Base-by-base conservation (phyloP, 371 early-diverging fungal species). In the Rhizopus delemar region DNA sequence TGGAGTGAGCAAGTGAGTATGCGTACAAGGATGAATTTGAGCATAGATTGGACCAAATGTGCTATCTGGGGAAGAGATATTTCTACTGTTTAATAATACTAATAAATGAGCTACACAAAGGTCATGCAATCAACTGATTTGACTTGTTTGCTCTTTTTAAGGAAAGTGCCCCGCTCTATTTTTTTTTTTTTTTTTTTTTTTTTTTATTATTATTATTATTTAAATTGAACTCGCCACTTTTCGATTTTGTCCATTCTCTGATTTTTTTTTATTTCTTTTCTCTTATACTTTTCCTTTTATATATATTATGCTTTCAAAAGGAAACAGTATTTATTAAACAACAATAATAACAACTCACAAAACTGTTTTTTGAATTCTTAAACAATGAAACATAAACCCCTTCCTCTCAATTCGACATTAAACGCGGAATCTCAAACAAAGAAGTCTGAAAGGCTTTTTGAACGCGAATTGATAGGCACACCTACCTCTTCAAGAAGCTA, bases 1-100 rank as follows among this genome's bases (percentile, higher is more conserved):
- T 85, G 85, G 72, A 80, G 80, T 41, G 86, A 88, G 59, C 85
- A 86, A 65, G 80, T 78, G 33, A 75, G 75, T 46, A 63, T 68
- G 63, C 70, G 79, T 33, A 75, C 75, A 12, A 58, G 79, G 34
- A 54, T 75, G 66, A 78, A 78, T 51, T 49, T 78, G 1, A 73
- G 74, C 56, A 55, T 78, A 13, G 79, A 78, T 61, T 78, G 79
- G 79, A 65, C 70, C 12, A 71, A 68, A 43, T 64, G 70, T 46
- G 75, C 74, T 8, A 46, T 78, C 4, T 75, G 68, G 61, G 79
- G 79, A 5, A 59, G 79, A 62, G 79, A 78, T 56, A 64, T 77
- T 5, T 72, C 75, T 8, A 70, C 63, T n/a, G 69, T 70, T 9
- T 69, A 62, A 48, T 22, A 48, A 38, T 54, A 15, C 15, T 31